Base-by-base conservation (phyloP, 1,284 basidiomycete species). In the Schizophyllum commune region DNA sequence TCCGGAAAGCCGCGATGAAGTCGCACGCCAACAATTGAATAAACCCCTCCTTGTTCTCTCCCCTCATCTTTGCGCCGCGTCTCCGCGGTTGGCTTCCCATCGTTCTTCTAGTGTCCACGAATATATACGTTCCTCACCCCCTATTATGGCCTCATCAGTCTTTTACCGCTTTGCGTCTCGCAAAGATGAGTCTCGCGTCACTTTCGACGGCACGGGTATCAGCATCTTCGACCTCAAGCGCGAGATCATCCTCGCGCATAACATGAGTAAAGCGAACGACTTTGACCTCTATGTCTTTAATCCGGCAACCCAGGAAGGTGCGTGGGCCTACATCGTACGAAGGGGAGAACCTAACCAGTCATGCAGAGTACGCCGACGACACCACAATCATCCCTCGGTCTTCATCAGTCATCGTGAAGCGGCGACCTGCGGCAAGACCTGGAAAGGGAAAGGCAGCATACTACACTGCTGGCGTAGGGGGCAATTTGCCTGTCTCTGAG, bases 141-240 rank as follows among this genome's bases (percentile, higher is more conserved):
- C 73, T 73, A 67, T 73, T 73, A 96, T 96, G 94, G 83, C 90
- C 70, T 95, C 93, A 70, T 94, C 90, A 74, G 94, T 99, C 71
- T 98, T 97, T 80, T 99, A 98, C 86, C 93, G 92, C 77, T 99
- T 98, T 88, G 93, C 89, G 74, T 96, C 95, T 65, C 91, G 94
- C 73, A 92, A 85, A 79, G 90, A 94, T 77, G 95, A 98, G 77
- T 95, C 94, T 64, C 84, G 94, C 72, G 88, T 98, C 75, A 91
- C 93, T 62, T 98, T 99, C 79, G 96, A 99, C 73, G 96, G 96
- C 69, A 98, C 96, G 65, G 94, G 94, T 66, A 98, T 99, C 72
- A 96, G 94, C 69, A 94, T 99, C 66, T 99, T 98, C 83, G 97
- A 99, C 76, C 81, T 99, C 74, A 99, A 99, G 80, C 92, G 91